Evolutionary conservation across 441 rosid genomes (phyloP), one percentile per base, ranked within the genome.

Genomic region (Arabidopsis hybrid): DNA sequence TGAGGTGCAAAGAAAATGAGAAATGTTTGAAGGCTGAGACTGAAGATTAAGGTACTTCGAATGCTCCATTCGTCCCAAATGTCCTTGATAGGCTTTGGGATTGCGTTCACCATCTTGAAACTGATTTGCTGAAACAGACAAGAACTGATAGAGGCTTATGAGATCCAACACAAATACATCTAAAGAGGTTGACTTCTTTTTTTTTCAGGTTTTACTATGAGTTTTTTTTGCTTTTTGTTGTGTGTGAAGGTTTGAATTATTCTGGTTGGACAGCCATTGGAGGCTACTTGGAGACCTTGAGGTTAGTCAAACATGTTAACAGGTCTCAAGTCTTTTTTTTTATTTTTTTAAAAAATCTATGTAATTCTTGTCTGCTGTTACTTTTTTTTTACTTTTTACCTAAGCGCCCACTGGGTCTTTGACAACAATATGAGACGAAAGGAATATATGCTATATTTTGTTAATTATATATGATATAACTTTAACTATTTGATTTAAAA

Each of bases 11-110:
- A 32, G 46, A 84, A 65, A 45, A 86, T 70, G 16, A 86, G 81
- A 40, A 81, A 60, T 29, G 75, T 60, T 63, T 86, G 90, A 43
- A 86, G 71, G 6, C 76, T 65, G 18, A 86, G 88, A 64, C 90
- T 86, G 69, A 81, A 67, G 60, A 84, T 60, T 36, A 86, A 77
- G 58, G 79, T 59, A 11, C 82, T 82, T 35, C 85, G 49, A 46
- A 83, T 79, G 39, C 84, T 83, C 90, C 87, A 83, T 16, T 42
- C 35, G 18, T 81, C 73, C 85, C 86, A 81, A 0, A 66, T 17
- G 10, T 68, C 31, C 55, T 47, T 74, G 57, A 78, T 46, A 4
- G 69, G 50, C 7, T 55, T 0, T 18, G 85, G 88, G 72, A 80
- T 69, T 11, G 40, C 2, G 0, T 51, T 1, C 4, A 10, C 72